Evolutionary conservation across 495 filamentous ascomycete species (phyloP), one percentile per base, ranked within the genome.

Genomic region (Apiosordaria backusii): DNA sequence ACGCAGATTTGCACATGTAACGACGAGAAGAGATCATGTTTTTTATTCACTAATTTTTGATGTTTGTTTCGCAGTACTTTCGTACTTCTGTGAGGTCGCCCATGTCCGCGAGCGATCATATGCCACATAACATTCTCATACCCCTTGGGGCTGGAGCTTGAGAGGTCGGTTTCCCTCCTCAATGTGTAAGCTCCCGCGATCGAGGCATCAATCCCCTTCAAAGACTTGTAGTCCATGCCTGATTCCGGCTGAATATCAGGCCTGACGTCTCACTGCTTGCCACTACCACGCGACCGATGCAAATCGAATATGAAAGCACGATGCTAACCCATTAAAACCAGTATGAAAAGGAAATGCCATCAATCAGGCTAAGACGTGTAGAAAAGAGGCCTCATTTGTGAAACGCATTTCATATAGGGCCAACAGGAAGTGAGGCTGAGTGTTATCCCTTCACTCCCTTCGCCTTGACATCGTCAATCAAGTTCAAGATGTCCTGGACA

Each of bases 401-500:
- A 15, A 7, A 45, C 35, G 10, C 4, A 7, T 6, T 13, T 45
- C 27, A 29, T 4, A 29, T 4, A 29, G 7, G 27, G 27, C 27
- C 13, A 15, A 45, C n/a, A 13, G 35, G 35, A 13, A 15, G 27
- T 29, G 7, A 29, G 7, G 35, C 35, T 15, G 35, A 45, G 16
- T 45, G 13, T 45, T 45, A 45, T 45, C 10, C 35, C 35, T 15
- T 45, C n/a, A n/a, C n/a, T 45, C 35, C 35, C 35, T 45, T 45
- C 35, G 35, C 55, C 62, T 72, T 72, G 26, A 68, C 61, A 9
- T 77, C 76, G 77, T 97, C 92, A 54, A 97, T 70, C 25, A 77
- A 78, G 70, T 82, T 87, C 61, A 96, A 74, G 13, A 85, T 73
- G 18, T 75, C 82, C 74, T 96, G 92, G 4, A 89, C 87, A 71